Conservation (phyloP, 1,284 basidiomycete genomes). For the Tilletia caries region DNA sequence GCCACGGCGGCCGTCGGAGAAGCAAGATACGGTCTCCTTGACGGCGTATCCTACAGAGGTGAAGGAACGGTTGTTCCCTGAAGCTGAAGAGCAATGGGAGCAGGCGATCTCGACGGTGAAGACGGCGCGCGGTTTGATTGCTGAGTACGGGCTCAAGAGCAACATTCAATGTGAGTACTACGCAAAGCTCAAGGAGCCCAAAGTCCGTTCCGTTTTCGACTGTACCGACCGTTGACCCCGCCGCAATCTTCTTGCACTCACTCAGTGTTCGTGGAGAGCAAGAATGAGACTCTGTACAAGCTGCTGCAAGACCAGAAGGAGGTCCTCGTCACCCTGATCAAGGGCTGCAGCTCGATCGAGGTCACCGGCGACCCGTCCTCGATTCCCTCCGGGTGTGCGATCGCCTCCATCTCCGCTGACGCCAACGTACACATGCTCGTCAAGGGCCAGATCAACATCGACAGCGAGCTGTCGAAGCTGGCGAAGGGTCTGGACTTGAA, state of each 20-base stretch:
- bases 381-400: constrained; percentile 84
- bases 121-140: constrained; percentile 77
- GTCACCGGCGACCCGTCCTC: constrained; percentile 59
- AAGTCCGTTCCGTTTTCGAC: neutral
- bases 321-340: constrained; percentile 79
- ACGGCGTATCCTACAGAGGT: constrained; percentile 71
- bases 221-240: no score
- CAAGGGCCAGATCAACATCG: constrained; percentile 45
- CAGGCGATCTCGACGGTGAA: constrained; percentile 77
- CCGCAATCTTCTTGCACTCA: no score
- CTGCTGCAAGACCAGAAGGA: constrained; percentile 67
- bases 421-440: constrained; percentile 45
- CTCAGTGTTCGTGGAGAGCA: constrained; percentile 74
- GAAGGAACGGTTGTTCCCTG: constrained; percentile 23
- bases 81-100: constrained; percentile 63
- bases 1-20: constrained; percentile 76
- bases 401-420: constrained; percentile 58
- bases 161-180: constrained; percentile 72
- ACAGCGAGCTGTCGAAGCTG: constrained; percentile 44
- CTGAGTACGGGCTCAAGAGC: constrained; percentile 83
- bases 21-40: constrained; percentile 83
- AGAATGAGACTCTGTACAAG: constrained; percentile 58
- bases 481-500: constrained; percentile 50
- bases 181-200: neutral
- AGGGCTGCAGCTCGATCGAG: constrained; percentile 74